These are phyloP conservation scores for Arctium minus DNA, from an alignment of 129 eudicot genomes.

Conservation along the genomic window DNA sequence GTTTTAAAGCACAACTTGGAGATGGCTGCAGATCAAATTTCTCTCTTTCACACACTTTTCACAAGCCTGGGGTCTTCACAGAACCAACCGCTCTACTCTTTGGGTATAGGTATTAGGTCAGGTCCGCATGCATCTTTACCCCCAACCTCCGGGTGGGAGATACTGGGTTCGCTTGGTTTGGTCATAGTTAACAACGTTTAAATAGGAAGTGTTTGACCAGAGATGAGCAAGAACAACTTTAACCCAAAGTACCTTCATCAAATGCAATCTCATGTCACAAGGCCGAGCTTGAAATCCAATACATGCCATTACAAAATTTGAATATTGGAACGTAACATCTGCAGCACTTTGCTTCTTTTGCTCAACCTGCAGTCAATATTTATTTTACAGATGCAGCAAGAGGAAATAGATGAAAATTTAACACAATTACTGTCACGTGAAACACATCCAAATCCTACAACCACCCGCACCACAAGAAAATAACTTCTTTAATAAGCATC, in stretches of 20 bases:
- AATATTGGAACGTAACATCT: constrained; percentile 75
- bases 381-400: neutral
- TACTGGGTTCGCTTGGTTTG: neutral
- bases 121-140: no score
- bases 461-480: neutral
- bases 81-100: no score
- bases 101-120: no score
- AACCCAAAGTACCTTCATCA: constrained; percentile 71
- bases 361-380: constrained; percentile 47
- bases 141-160: no score
- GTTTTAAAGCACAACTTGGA: neutral
- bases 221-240: constrained; percentile 6
- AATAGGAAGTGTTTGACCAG: neutral
- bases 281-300: constrained; percentile 89
- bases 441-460: neutral
- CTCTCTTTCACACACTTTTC: no score
- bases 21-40: neutral
- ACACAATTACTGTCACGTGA: neutral
- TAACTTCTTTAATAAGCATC: neutral
- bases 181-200: neutral
- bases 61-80: no score
- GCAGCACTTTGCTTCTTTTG: constrained; percentile 97
- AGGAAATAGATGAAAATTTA: neutral
- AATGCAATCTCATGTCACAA: constrained; percentile 90
- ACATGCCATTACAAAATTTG: constrained; percentile 78